A percentile compares a stretch with the other conserved stretches of the same genome.
These are phyloP conservation scores for Meyerozyma carpophila DNA, from an alignment of 1,139 yeast genomes.

Conservation along the genomic window DNA sequence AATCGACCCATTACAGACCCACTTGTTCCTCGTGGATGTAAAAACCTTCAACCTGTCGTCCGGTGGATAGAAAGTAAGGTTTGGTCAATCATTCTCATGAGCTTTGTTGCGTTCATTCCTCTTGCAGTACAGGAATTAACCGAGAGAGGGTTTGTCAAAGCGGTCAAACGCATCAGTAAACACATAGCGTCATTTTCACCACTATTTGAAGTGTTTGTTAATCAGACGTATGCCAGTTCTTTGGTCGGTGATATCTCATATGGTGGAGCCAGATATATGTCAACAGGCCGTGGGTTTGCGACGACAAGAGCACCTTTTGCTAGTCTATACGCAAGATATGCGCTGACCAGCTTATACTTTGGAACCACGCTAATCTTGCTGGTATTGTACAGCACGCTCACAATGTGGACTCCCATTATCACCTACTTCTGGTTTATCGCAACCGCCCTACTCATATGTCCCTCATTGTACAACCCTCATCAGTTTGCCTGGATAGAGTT, in stretches of 20 bases:
- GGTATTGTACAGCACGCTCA: slow-evolving; percentile 37
- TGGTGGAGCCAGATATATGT: slow-evolving; percentile 52
- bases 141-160: slow-evolving; percentile 45
- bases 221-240: slow-evolving; percentile 46
- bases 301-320: slow-evolving; percentile 43
- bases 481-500: slow-evolving; percentile 47
- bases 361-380: slow-evolving; percentile 35
- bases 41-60: slow-evolving; percentile 44
- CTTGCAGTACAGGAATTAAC: slow-evolving; percentile 46
- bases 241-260: slow-evolving; percentile 41
- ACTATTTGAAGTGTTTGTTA: slow-evolving; percentile 49
- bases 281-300: slow-evolving; percentile 54
- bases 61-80: slow-evolving; percentile 48
- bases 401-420: slow-evolving; percentile 45
- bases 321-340: slow-evolving; percentile 40
- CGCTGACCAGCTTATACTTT: slow-evolving; percentile 40
- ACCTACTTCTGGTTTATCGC: slow-evolving; percentile 49
- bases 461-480: slow-evolving; percentile 48
- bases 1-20: slow-evolving; percentile 45
- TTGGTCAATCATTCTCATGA: slow-evolving; percentile 44
- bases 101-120: slow-evolving; percentile 46
- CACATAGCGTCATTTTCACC: slow-evolving; percentile 50
- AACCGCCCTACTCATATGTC: slow-evolving; percentile 39
- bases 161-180: slow-evolving; percentile 37
- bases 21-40: slow-evolving; percentile 40